Evolutionary conservation across 306 rosid genomes (phyloP), one percentile per base, ranked within the genome.

Genomic region (Citrullus colocynthis): DNA sequence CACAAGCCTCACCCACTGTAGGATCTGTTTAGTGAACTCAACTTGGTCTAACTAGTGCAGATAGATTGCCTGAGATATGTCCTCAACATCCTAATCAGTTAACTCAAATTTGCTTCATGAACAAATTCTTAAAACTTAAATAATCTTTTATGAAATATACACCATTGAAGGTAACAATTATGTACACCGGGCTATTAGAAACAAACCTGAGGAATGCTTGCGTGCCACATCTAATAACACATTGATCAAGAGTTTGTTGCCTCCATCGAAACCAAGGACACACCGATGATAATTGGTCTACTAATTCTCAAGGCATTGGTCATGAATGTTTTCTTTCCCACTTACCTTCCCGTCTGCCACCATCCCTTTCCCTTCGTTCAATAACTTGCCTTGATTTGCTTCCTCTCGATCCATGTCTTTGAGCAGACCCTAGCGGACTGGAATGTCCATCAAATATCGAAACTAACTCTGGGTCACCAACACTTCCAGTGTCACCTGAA

Each of bases 311-410:
- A 54, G 61, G 37, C 11, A 18, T 9, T 34, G 60, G 80, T 80
- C 84, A 88, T 75, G 42, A 90, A 83, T 91, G 97, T 80, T 93
- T 93, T 78, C 98, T 90, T 88, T 93, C 98, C 98, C 98, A 93
- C 84, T 93, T 93, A 37, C 97, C 93, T 87, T 93, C 98, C 0
- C 96, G 94, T 69, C 98, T 88, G 72, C 57, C 84, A 30, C 56
- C 82, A 20, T 91, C 98, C 57, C 97, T 80, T 54, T 93, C 97
- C 83, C 98, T 90, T 13, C 96, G 88, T 59, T 93, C 97, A 17
- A 89, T 87, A 20, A 84, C 83, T 83, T 88, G 97, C 86, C 97
- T 86, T 10, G 97, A 85, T 82, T 91, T 91, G 88, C 88, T 88
- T 76, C 98, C 97, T 79, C 98, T 85, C 20, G 93, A 90, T 54